These are phyloP conservation scores for Mediolabrus comicus DNA, from an alignment of 108 stramenopile genomes.

Conservation along the genomic window DNA sequence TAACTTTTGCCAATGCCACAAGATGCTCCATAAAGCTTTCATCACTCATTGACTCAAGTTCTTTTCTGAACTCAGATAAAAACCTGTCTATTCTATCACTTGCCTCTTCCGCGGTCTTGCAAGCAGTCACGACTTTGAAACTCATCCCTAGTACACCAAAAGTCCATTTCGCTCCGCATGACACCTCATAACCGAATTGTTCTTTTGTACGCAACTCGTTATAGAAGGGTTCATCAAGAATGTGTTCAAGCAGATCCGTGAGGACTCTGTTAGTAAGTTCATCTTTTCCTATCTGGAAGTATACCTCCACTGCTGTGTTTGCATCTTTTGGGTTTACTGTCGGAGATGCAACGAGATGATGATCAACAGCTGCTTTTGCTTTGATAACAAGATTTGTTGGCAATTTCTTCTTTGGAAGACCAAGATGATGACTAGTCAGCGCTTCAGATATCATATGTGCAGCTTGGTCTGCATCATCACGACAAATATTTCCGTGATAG, in stretches of 20 bases:
- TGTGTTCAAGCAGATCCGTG: conserved; percentile 66
- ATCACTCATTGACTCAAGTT: conserved; percentile 50
- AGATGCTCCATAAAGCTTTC: conserved; percentile 69
- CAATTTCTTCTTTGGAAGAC: conserved; percentile 66
- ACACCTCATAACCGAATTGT: conserved; percentile 43
- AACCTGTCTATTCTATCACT: conserved; percentile 67
- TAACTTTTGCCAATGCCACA: conserved; percentile 71
- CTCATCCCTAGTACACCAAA: conserved; percentile 76
- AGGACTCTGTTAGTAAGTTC: conserved; percentile 51
- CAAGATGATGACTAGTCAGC: conserved; percentile 30
- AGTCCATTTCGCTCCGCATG: conserved; percentile 40
- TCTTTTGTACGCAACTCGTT: conserved; percentile 72
- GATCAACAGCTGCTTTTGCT: conserved; percentile 16
- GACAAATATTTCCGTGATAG: conserved; percentile 71
- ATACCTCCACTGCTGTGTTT: conserved; percentile 82
- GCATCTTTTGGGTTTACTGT: conserved; percentile 67
- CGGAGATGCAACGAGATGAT: conserved; percentile 32
- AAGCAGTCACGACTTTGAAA: conserved; percentile 63
- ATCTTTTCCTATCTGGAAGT: conserved; percentile 83
- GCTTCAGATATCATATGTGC: conserved; percentile 41
- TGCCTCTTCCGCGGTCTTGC: conserved; percentile 63
- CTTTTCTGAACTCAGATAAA: conserved; percentile 56
- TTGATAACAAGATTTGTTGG: conserved; percentile 52
- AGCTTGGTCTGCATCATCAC: conserved; percentile 49
- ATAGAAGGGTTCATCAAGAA: conserved; percentile 82